Percentiles rank a stretch among this genome's conserved stretches.
Evolutionary conservation across 2,329 filamentous ascomycete species (phyloP).

Genomic region (Claviceps sp.): DNA sequence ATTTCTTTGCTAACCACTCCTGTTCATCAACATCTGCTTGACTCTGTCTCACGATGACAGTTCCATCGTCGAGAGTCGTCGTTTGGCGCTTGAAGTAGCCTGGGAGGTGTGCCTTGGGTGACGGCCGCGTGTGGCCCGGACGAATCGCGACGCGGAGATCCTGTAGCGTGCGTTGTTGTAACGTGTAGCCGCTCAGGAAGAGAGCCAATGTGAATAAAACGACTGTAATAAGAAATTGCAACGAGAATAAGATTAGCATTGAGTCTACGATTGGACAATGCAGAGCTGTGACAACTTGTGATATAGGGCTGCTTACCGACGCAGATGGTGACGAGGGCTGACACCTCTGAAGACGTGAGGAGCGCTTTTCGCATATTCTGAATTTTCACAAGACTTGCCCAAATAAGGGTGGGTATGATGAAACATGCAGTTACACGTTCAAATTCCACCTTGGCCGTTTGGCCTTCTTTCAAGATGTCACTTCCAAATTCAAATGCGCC

Average conservation of each 20-base stretch:
- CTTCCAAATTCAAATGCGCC: no score
- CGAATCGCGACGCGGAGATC: constrained; percentile 63
- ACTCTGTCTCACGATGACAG: constrained; percentile 25
- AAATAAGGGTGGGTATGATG: not conserved
- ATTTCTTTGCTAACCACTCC: constrained; percentile 7
- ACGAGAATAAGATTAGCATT: constrained; percentile 8
- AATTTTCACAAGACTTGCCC: not conserved
- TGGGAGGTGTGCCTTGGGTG: constrained; percentile 36
- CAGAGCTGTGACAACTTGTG: not conserved
- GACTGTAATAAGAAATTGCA: constrained; percentile 30
- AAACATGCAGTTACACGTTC: no score
- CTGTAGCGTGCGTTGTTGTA: constrained; percentile 75
- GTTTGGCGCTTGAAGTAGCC: constrained; percentile 34
- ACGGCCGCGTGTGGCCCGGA: constrained; percentile 28
- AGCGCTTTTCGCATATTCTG: constrained; percentile 32
- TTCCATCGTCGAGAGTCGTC: constrained; percentile 34
- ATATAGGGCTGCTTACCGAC: constrained; percentile 38
- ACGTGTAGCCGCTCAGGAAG: constrained; percentile 75
- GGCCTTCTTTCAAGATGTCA: no score
- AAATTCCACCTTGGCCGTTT: no score
- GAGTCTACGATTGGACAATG: not conserved
- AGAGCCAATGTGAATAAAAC: constrained; percentile 67
- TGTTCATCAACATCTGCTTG: constrained; percentile 18
- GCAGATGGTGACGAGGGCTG: constrained; percentile 47
- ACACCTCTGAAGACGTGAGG: constrained; percentile 58